A percentile compares a stretch with the other conserved stretches of the same genome.
Conservation (phyloP, 306 rosid genomes). For the Phaseolus lunatus region DNA sequence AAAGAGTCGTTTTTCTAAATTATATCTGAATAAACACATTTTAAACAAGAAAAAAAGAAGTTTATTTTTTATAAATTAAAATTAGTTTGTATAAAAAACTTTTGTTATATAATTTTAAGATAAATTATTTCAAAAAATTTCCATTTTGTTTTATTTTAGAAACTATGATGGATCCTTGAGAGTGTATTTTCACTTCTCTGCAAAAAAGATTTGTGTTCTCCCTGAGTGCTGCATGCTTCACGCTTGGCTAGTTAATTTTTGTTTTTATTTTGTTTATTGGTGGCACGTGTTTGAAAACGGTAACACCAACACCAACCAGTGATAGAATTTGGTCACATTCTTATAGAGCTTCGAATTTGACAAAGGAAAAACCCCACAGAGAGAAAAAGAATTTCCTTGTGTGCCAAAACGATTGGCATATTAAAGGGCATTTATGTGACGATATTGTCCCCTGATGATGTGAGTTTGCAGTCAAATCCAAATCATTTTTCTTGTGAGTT, state of each 20-base stretch:
- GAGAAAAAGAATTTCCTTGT: not conserved
- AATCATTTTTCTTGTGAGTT: constrained; percentile 22
- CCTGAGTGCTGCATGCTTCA: not conserved
- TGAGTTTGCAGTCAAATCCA: constrained; percentile 41
- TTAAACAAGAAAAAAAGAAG: no score
- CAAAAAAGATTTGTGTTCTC: not conserved
- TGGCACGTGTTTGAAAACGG: constrained; percentile 1
- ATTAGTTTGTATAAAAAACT: no score
- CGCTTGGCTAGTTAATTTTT: not conserved
- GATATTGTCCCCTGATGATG: constrained; percentile 29
- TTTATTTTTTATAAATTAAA: no score
- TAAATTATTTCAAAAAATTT: no score
- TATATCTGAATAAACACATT: no score
- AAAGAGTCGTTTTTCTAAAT: no score
- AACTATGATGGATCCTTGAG: no score
- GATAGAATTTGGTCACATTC: not conserved
- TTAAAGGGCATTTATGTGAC: not conserved
- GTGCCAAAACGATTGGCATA: not conserved
- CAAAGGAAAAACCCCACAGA: not conserved
- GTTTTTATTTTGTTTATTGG: not conserved
- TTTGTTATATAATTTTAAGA: no score
- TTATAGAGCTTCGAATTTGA: not conserved
- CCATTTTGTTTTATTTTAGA: no score
- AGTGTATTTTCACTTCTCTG: no score
- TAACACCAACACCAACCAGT: not conserved